These are phyloP conservation scores for Aureobasidium sp. DNA, from an alignment of 2,329 filamentous ascomycete genomes.

Conservation along the genomic window DNA sequence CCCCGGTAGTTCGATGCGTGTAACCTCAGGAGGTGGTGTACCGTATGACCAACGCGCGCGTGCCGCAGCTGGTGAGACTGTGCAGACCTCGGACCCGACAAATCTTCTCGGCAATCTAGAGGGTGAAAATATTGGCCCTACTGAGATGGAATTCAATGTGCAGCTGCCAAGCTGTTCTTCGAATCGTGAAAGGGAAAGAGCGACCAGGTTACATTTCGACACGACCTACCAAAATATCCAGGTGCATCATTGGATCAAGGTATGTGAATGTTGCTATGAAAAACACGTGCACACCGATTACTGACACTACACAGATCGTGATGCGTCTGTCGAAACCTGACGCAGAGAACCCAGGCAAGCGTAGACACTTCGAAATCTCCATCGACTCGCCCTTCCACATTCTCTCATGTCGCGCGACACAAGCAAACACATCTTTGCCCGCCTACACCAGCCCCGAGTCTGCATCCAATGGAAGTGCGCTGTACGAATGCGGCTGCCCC, in stretches of 20 bases:
- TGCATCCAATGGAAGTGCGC: slow-evolving; percentile 23
- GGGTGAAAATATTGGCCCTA: slow-evolving; percentile 70
- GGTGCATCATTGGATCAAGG: slow-evolving; percentile 95
- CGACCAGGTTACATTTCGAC: slow-evolving; percentile 68
- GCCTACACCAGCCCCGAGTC: slow-evolving; percentile 59
- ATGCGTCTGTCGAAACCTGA: slow-evolving; percentile 85
- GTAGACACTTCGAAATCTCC: slow-evolving; percentile 89
- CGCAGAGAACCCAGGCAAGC: slow-evolving; percentile 65
- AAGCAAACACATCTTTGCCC: slow-evolving; percentile 78
- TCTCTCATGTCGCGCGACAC: slow-evolving; percentile 85
- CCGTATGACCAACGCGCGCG: slow-evolving; percentile 53
- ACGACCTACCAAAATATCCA: slow-evolving; percentile 91
- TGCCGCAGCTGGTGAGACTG: slow-evolving; percentile 48
- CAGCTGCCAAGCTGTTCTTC: slow-evolving; percentile 82
- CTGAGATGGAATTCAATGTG: slow-evolving; percentile 90
- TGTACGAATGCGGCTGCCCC: slow-evolving; percentile 56
- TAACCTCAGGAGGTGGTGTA: slow-evolving; percentile 73
- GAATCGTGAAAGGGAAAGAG: slow-evolving; percentile 64
- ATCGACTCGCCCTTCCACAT: slow-evolving; percentile 94
- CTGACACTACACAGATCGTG: slow-evolving; percentile 56
- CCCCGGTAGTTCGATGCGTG: slow-evolving; percentile 64
- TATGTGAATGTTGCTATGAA: slow-evolving; percentile 34
- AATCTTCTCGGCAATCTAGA: slow-evolving; percentile 78
- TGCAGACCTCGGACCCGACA: slow-evolving; percentile 46
- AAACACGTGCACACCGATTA: not conserved